Base-by-base conservation (phyloP, 441 rosid genomes). In the Iberis amara region DNA sequence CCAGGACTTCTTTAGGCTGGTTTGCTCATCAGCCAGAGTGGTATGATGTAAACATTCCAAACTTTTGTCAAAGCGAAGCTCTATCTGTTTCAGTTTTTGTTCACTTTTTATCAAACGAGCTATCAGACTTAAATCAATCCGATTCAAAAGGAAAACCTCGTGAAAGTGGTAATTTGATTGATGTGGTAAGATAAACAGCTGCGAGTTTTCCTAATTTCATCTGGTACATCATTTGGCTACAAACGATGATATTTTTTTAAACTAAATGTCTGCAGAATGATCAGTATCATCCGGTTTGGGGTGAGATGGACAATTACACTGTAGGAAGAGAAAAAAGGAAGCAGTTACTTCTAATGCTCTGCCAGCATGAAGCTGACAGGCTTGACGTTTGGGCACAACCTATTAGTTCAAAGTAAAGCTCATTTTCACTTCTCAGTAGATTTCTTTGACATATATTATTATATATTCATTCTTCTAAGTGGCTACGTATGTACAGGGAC, bases 301-400 rank as follows among this genome's bases (percentile, higher is more conserved):
- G 99, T 62, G 81, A 85, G 65, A 77, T 89, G 83, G 97, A 82
- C 59, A 85, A 81, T 68, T 84, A 84, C 73, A 68, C 70, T 38
- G 46, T 64, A 39, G 97, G 85, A 70, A 86, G 80, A 74, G 99
- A 86, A 72, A 92, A 81, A 61, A 67, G 96, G 61, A 92, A 75
- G 76, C 99, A 89, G 64, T 79, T 92, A 61, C 97, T 92, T 75
- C 57, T 89, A 70, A 81, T 86, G 96, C 76, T 92, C 35, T 84
- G 97, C 71, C 97, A 89, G 73, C 82, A 84, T 69, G 99, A 92
- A 78, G 86, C 94, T 74, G 99, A 92, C 65, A 79, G 99, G 78
- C 99, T 92, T 73, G 97, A 86, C 38, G 99, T 89, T 61, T 92
- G 99, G 99, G 92, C 99, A 31, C 87, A 86, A 52, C 99, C 99